These are phyloP conservation scores for Nectriaceae sp. DNA, from an alignment of 2,329 filamentous ascomycete species.

Conservation along the genomic window DNA sequence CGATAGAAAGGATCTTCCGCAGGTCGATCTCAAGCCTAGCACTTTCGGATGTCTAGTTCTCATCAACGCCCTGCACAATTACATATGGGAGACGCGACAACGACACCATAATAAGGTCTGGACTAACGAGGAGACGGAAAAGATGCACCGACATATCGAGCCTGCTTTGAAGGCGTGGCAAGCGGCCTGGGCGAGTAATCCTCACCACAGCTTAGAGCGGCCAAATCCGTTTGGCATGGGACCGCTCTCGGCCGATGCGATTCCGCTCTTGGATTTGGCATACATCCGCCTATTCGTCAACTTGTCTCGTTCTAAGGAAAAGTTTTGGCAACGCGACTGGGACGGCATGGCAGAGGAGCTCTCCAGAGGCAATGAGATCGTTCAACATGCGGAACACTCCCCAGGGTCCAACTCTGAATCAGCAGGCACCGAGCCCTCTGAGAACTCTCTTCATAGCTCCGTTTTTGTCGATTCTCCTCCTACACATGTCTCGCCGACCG, in stretches of 20 bases:
- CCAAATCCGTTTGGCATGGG: slow-evolving; percentile 82
- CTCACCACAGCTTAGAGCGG: slow-evolving; percentile 78
- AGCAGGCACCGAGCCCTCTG: slow-evolving; percentile 44
- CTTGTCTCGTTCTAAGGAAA: slow-evolving; percentile 87
- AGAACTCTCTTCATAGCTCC: slow-evolving; percentile 47
- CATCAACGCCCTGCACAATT: slow-evolving; percentile 95
- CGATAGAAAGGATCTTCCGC: slow-evolving; percentile 45
- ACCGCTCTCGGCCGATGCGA: slow-evolving; percentile 85
- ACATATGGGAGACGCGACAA: slow-evolving; percentile 96
- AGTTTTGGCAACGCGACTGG: slow-evolving; percentile 92
- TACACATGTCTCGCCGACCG: slow-evolving; percentile 51
- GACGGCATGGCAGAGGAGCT: slow-evolving; percentile 89
- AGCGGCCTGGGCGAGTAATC: slow-evolving; percentile 84
- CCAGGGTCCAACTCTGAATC: slow-evolving; percentile 52
- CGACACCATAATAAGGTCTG: slow-evolving; percentile 85
- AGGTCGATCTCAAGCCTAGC: slow-evolving; percentile 74
- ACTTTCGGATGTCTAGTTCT: slow-evolving; percentile 89
- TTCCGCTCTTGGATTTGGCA: slow-evolving; percentile 86
- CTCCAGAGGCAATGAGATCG: slow-evolving; percentile 73
- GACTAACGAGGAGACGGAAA: slow-evolving; percentile 90
- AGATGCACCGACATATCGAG: slow-evolving; percentile 94
- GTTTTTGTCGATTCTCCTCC: slow-evolving; percentile 54
- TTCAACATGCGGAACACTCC: slow-evolving; percentile 70
- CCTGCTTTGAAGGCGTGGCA: slow-evolving; percentile 95
- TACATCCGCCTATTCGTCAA: slow-evolving; percentile 94